A percentile compares a stretch with the other conserved stretches of the same genome.
phyloP scores from a whole-genome alignment of 2,329 filamentous ascomycete genomes.

The Xylaria sp. region DNA sequence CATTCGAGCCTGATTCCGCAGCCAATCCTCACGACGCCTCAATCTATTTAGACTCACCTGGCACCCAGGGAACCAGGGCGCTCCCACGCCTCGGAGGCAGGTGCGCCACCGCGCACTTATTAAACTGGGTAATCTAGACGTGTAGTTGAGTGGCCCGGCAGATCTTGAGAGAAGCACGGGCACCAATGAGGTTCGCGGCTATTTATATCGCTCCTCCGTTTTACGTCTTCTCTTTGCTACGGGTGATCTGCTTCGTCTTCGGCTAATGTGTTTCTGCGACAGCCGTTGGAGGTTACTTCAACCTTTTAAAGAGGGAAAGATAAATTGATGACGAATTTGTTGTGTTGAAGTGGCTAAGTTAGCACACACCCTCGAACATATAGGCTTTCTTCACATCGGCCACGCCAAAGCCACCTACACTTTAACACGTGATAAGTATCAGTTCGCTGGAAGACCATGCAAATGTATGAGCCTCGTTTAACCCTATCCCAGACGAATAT shows the following conservation, averaged over 20 bases:
- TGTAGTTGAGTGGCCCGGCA: conserved; percentile 24
- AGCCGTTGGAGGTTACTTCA: conserved; percentile 16
- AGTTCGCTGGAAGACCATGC: too few species aligned
- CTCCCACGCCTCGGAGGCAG: conserved; percentile 29
- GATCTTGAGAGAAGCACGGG: conserved; percentile 19
- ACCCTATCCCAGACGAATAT: too few species aligned
- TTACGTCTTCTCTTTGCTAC: neutral
- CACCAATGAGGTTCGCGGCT: conserved; percentile 35
- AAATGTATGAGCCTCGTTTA: too few species aligned
- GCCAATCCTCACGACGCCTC: conserved; percentile 34
- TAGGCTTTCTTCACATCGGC: too few species aligned
- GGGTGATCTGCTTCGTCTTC: conserved; percentile 31
- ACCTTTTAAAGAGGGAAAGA: too few species aligned
- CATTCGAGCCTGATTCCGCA: conserved; percentile 44
- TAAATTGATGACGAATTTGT: too few species aligned
- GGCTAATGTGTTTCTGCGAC: conserved; percentile 37
- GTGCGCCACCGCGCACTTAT: conserved; percentile 24
- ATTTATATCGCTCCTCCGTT: conserved; percentile 26
- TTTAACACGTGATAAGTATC: too few species aligned
- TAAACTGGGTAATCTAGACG: conserved; percentile 21
- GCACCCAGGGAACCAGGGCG: conserved; percentile 16
- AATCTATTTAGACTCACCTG: conserved; percentile 43
- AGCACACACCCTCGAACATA: too few species aligned
- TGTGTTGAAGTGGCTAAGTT: too few species aligned
- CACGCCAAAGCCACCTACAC: too few species aligned